Evolutionary conservation across 2,329 filamentous ascomycete species (phyloP).

Genomic region (Colletotrichum melonis): DNA sequence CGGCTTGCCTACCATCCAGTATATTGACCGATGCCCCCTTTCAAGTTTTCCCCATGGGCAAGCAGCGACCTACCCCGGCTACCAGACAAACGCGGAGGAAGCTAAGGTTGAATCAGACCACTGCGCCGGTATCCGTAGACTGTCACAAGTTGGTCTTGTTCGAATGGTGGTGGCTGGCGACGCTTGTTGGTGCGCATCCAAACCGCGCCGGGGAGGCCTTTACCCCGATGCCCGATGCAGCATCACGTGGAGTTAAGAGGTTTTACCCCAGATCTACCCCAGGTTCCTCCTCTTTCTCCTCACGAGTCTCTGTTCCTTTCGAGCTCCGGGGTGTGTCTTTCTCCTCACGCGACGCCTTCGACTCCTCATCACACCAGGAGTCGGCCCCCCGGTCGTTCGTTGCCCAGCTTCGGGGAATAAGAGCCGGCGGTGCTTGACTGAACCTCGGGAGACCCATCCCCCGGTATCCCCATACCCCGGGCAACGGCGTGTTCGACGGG

Average conservation of each 20-base stretch:
- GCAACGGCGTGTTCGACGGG: neutral
- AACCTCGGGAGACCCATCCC: neutral
- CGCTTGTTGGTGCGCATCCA: neutral
- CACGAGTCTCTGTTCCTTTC: neutral
- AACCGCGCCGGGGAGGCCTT: neutral
- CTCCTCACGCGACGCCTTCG: too few relatives aligned
- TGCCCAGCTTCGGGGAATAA: neutral
- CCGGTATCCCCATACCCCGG: slow-evolving; percentile 1
- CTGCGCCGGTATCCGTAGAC: neutral
- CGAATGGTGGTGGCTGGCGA: neutral
- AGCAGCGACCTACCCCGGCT: neutral
- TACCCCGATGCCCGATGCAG: neutral
- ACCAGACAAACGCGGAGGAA: neutral
- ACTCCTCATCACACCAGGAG: neutral
- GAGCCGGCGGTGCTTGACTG: neutral
- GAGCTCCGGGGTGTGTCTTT: too few relatives aligned
- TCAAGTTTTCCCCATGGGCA: neutral
- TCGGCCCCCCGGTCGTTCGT: neutral
- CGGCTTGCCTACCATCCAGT: neutral
- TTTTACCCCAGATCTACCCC: neutral
- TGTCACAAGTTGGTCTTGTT: neutral
- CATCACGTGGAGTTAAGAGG: neutral
- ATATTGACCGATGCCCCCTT: neutral
- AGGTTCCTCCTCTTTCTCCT: neutral
- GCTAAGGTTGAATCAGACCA: neutral